Evolutionary conservation across 257 asterid genomes (phyloP), one percentile per base, ranked within the genome.

Genomic region (Echites panduratus): DNA sequence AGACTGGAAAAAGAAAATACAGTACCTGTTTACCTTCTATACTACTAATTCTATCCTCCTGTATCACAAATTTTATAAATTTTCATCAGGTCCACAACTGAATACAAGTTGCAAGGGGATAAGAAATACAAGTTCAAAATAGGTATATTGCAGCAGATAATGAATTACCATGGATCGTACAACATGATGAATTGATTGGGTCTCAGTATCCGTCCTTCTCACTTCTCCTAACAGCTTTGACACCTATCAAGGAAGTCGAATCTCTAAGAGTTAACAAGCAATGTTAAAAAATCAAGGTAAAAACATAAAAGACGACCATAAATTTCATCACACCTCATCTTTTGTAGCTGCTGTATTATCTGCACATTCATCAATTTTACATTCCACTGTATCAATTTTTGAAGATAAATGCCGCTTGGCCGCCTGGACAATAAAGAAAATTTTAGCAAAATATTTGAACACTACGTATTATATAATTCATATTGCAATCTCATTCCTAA

Each of bases 1-100:
- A 40, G 26, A 64, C 63, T 41, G 53, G 70, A 38, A 44, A 45
- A 27, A 43, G 75, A 68, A 73, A 32, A 32, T 3, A 63, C 45
- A 72, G 56, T 76, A 95, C 99, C 98, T 91, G 99, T 79, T 80
- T 87, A 75, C 85, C 96, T 84, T 89, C 99, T 75, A 90, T 84
- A 71, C 89, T 90, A 82, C 78, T 84, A 77, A 95, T 83, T 86
- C 84, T 90, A 56, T 84, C 87, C 87, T 90, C 92, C 99, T 94
- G 95, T 80, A 43, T 38, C 38, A 79, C 80, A 50, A 49, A 27
- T 29, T 53, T 68, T 43, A 49, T 32, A 70, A 74, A 76, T 52
- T 67, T 59, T 71, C 27, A 76, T 73, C 79, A 70, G 71, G 38
- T 58, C 82, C 72, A 63, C 48, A 65, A 27, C 50, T 11, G 78